These are phyloP conservation scores for Populus hybrid DNA, from an alignment of 441 rosid species.

Conservation along the genomic window DNA sequence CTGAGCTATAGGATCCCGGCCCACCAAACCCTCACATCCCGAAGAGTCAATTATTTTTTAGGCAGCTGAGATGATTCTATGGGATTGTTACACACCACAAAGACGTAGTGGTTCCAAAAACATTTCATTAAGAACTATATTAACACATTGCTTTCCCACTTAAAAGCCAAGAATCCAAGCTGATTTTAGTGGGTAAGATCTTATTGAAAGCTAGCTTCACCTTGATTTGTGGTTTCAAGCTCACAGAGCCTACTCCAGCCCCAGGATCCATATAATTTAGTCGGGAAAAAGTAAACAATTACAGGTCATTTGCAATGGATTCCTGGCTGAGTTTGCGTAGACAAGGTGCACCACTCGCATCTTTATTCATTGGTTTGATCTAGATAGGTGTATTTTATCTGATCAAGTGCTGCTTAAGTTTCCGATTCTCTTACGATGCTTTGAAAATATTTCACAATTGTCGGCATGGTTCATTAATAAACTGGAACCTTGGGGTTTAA, in stretches of 20 bases:
- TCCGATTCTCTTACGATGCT: background rate
- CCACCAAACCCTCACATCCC: background rate
- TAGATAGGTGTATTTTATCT: background rate
- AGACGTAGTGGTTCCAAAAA: background rate
- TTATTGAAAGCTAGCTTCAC: conserved; percentile 17
- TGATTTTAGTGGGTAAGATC: conserved; percentile 26
- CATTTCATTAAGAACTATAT: background rate
- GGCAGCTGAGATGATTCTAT: background rate
- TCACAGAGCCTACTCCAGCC: background rate
- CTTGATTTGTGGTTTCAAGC: conserved; percentile 6
- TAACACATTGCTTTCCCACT: background rate
- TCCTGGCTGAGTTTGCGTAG: background rate
- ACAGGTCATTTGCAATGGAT: background rate
- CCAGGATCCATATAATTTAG: background rate
- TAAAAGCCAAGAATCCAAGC: background rate
- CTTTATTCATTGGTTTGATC: background rate
- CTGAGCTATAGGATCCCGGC: background rate
- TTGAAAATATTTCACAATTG: background rate
- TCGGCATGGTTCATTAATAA: background rate
- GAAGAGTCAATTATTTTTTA: background rate
- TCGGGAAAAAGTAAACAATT: background rate
- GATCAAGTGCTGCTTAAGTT: background rate
- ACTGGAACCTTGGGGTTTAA: background rate
- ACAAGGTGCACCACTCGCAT: background rate
- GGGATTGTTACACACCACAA: background rate